Percentiles rank a stretch among this genome's conserved stretches.
phyloP scores from a whole-genome alignment of 345 rosid species.

The Eucalyptus pumila region DNA sequence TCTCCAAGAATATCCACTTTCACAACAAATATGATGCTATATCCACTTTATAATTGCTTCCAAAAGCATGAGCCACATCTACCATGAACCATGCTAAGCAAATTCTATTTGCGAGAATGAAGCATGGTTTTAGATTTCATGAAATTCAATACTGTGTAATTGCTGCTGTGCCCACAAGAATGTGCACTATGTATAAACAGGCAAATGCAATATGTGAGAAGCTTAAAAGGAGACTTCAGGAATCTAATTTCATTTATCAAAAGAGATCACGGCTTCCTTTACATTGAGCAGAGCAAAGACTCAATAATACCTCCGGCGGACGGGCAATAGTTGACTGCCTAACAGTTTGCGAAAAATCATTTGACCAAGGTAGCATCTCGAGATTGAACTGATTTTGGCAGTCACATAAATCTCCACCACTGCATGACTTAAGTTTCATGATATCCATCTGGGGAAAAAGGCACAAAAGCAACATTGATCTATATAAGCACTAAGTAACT shows the following conservation, averaged over 20 bases:
- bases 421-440: slow-evolving; percentile 41
- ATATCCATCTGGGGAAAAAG: slow-evolving; percentile 28
- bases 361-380: slow-evolving; percentile 58
- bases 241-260: neutral
- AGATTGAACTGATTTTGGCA: slow-evolving; percentile 33
- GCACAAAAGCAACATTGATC: neutral
- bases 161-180: neutral
- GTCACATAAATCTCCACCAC: slow-evolving; percentile 40
- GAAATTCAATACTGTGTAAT: neutral
- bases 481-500: neutral
- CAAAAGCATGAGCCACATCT: neutral
- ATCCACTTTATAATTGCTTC: neutral
- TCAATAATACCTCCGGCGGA: slow-evolving; percentile 46
- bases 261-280: neutral
- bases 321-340: slow-evolving; percentile 60
- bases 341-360: slow-evolving; percentile 36
- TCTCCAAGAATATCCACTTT: neutral
- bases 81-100: neutral
- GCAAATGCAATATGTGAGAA: neutral
- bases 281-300: neutral
- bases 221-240: neutral
- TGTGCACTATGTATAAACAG: neutral
- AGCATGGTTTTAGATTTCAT: neutral
- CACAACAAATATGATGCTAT: neutral
- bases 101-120: neutral